These are phyloP conservation scores for Phialophora expanda DNA, from an alignment of 2,329 filamentous ascomycete genomes.

Conservation along the genomic window DNA sequence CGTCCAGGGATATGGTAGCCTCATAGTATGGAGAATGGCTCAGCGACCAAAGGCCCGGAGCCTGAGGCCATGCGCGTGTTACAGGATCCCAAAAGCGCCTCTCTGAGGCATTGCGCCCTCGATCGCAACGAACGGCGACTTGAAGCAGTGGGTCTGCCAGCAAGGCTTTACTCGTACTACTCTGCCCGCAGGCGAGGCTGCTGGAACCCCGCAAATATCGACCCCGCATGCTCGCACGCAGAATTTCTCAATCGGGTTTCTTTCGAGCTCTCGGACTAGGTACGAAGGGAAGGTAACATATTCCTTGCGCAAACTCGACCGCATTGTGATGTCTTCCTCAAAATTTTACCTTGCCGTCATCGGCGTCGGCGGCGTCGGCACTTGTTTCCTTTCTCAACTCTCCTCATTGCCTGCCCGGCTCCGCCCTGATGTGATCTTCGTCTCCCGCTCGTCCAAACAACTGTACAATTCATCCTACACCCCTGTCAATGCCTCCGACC, in stretches of 20 bases:
- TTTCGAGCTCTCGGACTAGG: neutral
- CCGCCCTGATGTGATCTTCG: constrained; percentile 78
- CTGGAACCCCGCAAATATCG: neutral
- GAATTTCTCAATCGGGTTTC: neutral
- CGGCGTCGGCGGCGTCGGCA: constrained; percentile 93
- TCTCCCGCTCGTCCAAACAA: constrained; percentile 83
- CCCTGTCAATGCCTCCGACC: constrained; percentile 62
- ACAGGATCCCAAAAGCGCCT: neutral
- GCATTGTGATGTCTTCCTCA: constrained; percentile 23
- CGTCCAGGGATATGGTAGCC: neutral
- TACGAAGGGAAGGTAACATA: neutral
- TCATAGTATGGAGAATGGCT: neutral
- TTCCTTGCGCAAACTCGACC: neutral
- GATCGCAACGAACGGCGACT: too few species aligned
- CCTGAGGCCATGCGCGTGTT: neutral
- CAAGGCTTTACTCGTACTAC: neutral
- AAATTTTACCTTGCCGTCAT: constrained; percentile 39
- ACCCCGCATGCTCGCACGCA: neutral
- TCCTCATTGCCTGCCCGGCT: constrained; percentile 69
- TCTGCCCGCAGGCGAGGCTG: neutral
- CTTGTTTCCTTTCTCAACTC: constrained; percentile 85
- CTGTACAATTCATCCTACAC: constrained; percentile 69
- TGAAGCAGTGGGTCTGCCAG: neutral
- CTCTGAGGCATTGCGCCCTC: neutral
- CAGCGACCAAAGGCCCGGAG: neutral